Evolutionary conservation across 2,329 filamentous ascomycete species (phyloP).

Genomic region (Epicoccum nigrum): DNA sequence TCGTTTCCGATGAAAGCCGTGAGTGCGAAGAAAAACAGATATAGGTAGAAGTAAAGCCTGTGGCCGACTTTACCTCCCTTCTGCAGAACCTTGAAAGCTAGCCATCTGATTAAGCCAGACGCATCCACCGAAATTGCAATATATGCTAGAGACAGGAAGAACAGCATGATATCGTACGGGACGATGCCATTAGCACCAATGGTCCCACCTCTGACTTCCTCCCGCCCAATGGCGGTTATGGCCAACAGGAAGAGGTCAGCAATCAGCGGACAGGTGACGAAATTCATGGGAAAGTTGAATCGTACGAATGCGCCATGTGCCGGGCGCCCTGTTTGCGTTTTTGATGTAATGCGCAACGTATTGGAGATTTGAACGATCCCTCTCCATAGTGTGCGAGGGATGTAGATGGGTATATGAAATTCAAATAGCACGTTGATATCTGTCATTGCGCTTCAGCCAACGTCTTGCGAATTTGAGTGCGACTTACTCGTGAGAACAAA

Average conservation of each 20-base stretch:
- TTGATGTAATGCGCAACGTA: constrained; percentile 59
- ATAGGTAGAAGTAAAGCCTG: constrained; percentile 73
- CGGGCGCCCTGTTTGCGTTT: constrained; percentile 44
- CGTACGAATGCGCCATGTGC: constrained; percentile 54
- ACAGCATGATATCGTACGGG: constrained; percentile 75
- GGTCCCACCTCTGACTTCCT: constrained; percentile 73
- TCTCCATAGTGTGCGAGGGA: constrained; percentile 61
- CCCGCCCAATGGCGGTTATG: constrained; percentile 68
- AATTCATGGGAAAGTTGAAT: constrained; percentile 69
- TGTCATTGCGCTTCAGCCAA: constrained; percentile 37
- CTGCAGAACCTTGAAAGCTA: constrained; percentile 73
- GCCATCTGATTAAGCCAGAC: constrained; percentile 71
- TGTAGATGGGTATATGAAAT: constrained; percentile 66
- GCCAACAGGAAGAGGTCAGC: constrained; percentile 75
- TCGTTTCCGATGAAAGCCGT: constrained; percentile 76
- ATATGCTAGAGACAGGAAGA: constrained; percentile 76
- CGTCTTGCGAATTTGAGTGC: neutral
- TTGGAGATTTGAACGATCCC: constrained; percentile 53
- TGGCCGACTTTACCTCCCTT: constrained; percentile 72
- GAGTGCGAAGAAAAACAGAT: constrained; percentile 72
- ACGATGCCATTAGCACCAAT: constrained; percentile 69
- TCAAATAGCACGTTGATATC: constrained; percentile 73
- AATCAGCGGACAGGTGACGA: constrained; percentile 72
- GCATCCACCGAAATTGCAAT: constrained; percentile 80
- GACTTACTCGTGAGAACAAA: constrained; percentile 73